Base-by-base conservation (phyloP, 2,329 filamentous ascomycete species). In the Rutstroemia sp. region DNA sequence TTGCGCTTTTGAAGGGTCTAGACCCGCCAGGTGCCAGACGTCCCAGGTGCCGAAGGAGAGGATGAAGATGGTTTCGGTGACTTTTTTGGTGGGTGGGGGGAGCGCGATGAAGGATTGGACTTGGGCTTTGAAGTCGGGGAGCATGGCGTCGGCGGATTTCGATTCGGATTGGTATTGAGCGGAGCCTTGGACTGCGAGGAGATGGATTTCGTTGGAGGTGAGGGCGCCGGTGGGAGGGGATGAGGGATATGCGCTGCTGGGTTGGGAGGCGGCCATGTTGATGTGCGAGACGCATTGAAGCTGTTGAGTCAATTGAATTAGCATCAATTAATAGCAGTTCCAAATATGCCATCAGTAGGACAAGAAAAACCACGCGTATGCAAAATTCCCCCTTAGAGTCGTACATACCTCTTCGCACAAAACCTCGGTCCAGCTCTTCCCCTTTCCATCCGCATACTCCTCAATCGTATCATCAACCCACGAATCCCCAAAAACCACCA, bases 21-120 rank as follows among this genome's bases (percentile, higher is more conserved):
- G 57, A 6, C 51, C 36, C 1, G 68, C 61, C 34, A 64, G 66
- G 21, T 66, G 57, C 36, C 68, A 68, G 17, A 69, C 59, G 42
- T 70, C 68, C 68, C 68, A 70, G 19, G 67, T 63, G n/a, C 68
- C 68, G 17, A 68, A 61, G 8, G 66, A 67, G 1, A 70, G 7
- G 14, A 67, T 51, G 44, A 68, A 69, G 12, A 68, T 57, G 1
- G 62, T 69, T 42, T 64, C 60, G 10, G 17, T 51, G 2, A 62
- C 53, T 25, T 50, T 50, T 0, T 30, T 23, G 4, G 63, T 23
- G 4, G 63, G 58, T 21, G 54, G 42, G 12, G 64, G 62, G 0
- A 67, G 57, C 6, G 60, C 48, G 39, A 68, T 57, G 50, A 62
- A 69, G 8, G 62, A 50, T 49, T 65, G 49, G 25, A 69, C 57